Conservation (phyloP, 73 alveolate genomes). For the Symbiodinium natans region DNA sequence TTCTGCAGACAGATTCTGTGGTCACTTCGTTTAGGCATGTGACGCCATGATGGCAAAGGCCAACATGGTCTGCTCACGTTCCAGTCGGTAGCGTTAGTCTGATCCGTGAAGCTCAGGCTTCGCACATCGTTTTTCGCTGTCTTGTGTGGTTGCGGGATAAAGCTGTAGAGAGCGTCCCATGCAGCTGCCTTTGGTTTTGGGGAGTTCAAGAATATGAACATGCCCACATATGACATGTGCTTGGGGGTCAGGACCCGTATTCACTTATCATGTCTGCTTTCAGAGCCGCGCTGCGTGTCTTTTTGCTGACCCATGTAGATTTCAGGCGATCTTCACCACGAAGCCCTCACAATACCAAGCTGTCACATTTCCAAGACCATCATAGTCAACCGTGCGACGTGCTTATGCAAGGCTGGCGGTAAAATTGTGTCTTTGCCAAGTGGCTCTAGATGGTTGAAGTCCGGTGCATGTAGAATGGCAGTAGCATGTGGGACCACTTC, state of each 20-base stretch:
- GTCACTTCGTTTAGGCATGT: not conserved
- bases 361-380: no score
- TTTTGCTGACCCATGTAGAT: not conserved
- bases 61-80: not conserved
- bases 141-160: not conserved
- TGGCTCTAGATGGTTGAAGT: no score
- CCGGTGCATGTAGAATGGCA: no score
- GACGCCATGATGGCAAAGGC: constrained; percentile 6
- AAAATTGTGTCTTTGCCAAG: no score
- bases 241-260: not conserved
- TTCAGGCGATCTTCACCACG: no score
- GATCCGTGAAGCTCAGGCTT: constrained; percentile 17
- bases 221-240: not conserved
- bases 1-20: not conserved
- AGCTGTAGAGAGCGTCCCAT: constrained; percentile 8
- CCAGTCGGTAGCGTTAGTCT: not conserved
- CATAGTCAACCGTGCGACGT: no score
- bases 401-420: no score
- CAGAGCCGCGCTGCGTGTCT: no score
- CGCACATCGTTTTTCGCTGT: not conserved
- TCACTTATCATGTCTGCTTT: no score
- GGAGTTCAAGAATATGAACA: not conserved
- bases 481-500: no score
- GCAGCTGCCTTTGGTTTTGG: not conserved
- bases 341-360: no score